A percentile compares a stretch with the other conserved stretches of the same genome.
These are phyloP conservation scores for Sphaerosporella brunnea DNA, from an alignment of 495 filamentous ascomycete genomes.

Conservation along the genomic window DNA sequence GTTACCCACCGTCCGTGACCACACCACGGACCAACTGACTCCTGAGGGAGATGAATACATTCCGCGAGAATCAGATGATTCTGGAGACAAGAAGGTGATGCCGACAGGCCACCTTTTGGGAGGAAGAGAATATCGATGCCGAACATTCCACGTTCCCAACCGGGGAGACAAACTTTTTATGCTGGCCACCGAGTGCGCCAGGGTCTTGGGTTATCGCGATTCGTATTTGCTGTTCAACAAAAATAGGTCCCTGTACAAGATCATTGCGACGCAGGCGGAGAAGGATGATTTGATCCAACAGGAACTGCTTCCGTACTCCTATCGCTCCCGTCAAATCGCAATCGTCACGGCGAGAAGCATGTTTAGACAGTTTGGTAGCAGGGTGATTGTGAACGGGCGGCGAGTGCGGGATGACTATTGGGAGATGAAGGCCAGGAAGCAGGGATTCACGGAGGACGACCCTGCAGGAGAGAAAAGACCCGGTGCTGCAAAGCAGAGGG, in stretches of 20 bases:
- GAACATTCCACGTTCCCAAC: slow-evolving; percentile 82
- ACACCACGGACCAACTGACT: slow-evolving; percentile 91
- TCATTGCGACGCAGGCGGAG: slow-evolving; percentile 88
- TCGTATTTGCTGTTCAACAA: slow-evolving; percentile 99
- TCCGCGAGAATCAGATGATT: slow-evolving; percentile 79
- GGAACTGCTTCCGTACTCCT: slow-evolving; percentile 93
- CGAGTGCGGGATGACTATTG: slow-evolving; percentile 96
- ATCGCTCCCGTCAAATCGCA: slow-evolving; percentile 91
- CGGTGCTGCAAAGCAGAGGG: slow-evolving; percentile 72
- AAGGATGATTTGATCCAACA: slow-evolving; percentile 93
- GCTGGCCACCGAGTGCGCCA: slow-evolving; percentile 93
- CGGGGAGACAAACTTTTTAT: slow-evolving; percentile 91
- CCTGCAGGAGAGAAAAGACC: slow-evolving; percentile 91
- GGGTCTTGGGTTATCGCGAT: slow-evolving; percentile 86
- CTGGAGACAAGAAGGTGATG: slow-evolving; percentile 85
- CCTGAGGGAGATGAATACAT: slow-evolving; percentile 91
- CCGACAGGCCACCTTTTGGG: slow-evolving; percentile 63
- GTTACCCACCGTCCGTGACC: slow-evolving; percentile 84
- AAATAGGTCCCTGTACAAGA: slow-evolving; percentile 91
- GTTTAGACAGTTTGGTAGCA: slow-evolving; percentile 97
- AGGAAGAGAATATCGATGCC: slow-evolving; percentile 73
- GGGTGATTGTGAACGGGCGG: slow-evolving; percentile 74
- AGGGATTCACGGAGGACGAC: slow-evolving; percentile 96
- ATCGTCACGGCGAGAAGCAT: slow-evolving; percentile 98
- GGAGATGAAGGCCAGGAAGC: slow-evolving; percentile 91